Evolutionary conservation across 345 rosid species (phyloP), one percentile per base, ranked within the genome.

Genomic region (Citrus australasica): DNA sequence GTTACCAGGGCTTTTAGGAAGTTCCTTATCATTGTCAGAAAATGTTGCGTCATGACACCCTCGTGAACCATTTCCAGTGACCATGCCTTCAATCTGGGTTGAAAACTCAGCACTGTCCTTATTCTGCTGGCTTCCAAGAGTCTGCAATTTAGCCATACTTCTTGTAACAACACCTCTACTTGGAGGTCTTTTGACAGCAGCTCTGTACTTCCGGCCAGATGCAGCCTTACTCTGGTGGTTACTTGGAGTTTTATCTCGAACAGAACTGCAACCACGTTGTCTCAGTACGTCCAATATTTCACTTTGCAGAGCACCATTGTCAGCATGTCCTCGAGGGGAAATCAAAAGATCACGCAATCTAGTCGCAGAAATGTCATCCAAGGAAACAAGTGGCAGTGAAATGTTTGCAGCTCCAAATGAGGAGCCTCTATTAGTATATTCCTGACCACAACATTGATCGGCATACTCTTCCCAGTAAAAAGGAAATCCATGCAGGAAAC

Each of bases 401-500:
- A 79, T 40, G 42, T 66, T 80, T 61, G 72, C 24, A 35, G 17
- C 71, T 60, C 73, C 24, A 0, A 66, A 19, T 62, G 72, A 27
- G 16, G 46, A 33, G 8, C 70, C 71, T 64, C 48, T 56, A 30
- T 75, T 63, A 27, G 58, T 35, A 83, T 72, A 68, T 27, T 74
- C 82, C 53, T 81, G 82, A 21, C 14, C 68, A 76, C 14, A 28
- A 76, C 1, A 56, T 63, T 61, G 55, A 42, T 83, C 22, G 24
- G 76, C 79, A 65, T 71, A 76, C 42, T 86, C 84, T 75, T 83
- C 83, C 91, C 94, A 90, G 30, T 69, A 40, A 77, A 81, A 73
- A 6, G 91, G 91, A 82, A 89, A 89, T 24, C 91, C 94, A 73
- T 81, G 79, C 55, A 63, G 79, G 83, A 87, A 90, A 76, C 33